phyloP scores from a whole-genome alignment of 2,329 filamentous ascomycete species.

The Diaporthe citriasiana region DNA sequence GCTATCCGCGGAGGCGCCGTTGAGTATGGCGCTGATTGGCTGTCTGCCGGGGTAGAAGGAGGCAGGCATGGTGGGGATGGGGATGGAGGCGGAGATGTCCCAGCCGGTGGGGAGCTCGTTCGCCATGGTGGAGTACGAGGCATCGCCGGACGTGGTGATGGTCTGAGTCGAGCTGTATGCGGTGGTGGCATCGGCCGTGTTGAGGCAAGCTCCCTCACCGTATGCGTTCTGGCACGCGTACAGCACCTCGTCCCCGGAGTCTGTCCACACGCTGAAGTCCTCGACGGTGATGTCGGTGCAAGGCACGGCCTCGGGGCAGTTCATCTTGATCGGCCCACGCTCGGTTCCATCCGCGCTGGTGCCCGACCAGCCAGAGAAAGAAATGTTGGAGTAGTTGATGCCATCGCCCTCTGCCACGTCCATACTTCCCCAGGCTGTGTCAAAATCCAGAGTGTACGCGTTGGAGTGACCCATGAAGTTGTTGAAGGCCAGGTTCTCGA shows the following conservation, averaged over 20 bases:
- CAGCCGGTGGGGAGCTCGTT: constrained; percentile 39
- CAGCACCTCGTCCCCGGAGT: constrained; percentile 54
- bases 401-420: constrained; percentile 58
- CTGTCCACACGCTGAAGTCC: constrained; percentile 68
- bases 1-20: constrained; percentile 21
- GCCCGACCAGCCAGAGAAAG: constrained; percentile 69
- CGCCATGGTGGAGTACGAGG: constrained; percentile 45
- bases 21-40: constrained; percentile 40
- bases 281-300: constrained; percentile 66
- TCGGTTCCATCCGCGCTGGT: constrained; percentile 62
- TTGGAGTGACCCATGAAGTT: constrained; percentile 74
- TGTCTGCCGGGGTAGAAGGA: constrained; percentile 40
- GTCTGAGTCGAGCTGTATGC: constrained; percentile 44
- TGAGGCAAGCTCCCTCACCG: constrained; percentile 44
- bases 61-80: constrained; percentile 41
- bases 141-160: constrained; percentile 41
- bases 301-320: constrained; percentile 64
- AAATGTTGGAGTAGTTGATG: constrained; percentile 66
- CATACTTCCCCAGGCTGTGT: constrained; percentile 62
- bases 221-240: constrained; percentile 44
- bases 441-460: constrained; percentile 69
- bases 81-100: constrained; percentile 38
- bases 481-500: constrained; percentile 65
- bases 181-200: constrained; percentile 36
- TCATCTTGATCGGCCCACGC: constrained; percentile 67